These are phyloP conservation scores for Termitomyces sp. DNA, from an alignment of 768 basidiomycete species.

Conservation along the genomic window DNA sequence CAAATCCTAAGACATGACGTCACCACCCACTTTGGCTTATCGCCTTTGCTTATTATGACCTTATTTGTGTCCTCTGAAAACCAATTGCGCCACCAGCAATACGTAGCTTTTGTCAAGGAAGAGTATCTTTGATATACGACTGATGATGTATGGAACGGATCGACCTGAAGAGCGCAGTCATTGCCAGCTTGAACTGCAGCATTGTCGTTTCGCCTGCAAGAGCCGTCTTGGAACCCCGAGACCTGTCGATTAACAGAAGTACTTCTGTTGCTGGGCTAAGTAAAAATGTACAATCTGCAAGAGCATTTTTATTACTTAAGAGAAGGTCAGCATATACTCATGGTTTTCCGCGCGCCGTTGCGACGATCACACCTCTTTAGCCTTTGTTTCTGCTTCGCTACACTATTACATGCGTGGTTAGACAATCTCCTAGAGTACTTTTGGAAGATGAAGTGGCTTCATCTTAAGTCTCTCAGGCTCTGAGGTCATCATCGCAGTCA, in stretches of 20 bases:
- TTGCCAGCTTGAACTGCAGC: background rate
- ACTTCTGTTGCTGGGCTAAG: background rate
- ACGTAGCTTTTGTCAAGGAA: background rate
- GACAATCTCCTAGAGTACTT: background rate
- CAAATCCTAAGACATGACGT: conserved; percentile 15
- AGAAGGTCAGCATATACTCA: no score
- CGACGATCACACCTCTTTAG: no score
- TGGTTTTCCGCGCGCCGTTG: background rate
- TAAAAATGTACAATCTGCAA: background rate
- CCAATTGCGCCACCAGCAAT: background rate
- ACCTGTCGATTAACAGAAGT: background rate
- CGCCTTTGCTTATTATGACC: background rate
- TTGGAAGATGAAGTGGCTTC: no score
- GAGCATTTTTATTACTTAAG: background rate
- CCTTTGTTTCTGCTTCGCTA: no score
- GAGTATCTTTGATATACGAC: background rate
- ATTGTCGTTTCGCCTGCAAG: background rate
- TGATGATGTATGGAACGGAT: background rate
- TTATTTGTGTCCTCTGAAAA: background rate
- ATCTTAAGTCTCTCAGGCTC: background rate
- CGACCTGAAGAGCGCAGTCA: background rate
- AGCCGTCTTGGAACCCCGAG: background rate
- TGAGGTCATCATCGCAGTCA: background rate
- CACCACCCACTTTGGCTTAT: background rate
- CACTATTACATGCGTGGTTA: background rate